These are phyloP conservation scores for Tricholoma bakamatsutake DNA, from an alignment of 768 basidiomycete genomes.

Conservation along the genomic window DNA sequence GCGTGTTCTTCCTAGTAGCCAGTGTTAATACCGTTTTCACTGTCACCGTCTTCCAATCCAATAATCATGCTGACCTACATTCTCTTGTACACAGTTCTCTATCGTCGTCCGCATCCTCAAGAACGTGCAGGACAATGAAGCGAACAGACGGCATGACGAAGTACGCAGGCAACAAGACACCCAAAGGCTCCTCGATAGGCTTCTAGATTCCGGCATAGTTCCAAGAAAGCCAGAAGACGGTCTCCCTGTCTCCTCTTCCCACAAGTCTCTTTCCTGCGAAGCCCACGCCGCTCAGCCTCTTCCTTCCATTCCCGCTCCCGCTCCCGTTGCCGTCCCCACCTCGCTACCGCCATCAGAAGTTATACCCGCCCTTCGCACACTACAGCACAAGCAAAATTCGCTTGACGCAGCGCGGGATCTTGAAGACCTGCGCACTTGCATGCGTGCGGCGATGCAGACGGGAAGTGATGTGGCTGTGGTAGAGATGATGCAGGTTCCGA, in stretches of 20 bases:
- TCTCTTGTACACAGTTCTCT: not conserved
- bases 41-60: not conserved
- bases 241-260: slow-evolving; percentile 7
- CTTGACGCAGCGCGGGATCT: slow-evolving; percentile 47
- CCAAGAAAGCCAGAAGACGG: not conserved
- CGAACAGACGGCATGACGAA: not conserved
- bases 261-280: not conserved
- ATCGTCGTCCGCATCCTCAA: not conserved
- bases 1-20: too few relatives aligned
- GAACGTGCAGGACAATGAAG: not conserved
- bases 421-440: slow-evolving; percentile 49
- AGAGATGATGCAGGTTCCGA: slow-evolving; percentile 51
- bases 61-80: too few relatives aligned
- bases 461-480: slow-evolving; percentile 64
- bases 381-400: slow-evolving; percentile 34
- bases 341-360: slow-evolving; percentile 10
- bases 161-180: not conserved
- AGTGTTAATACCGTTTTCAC: not conserved
- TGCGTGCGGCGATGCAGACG: slow-evolving; percentile 51
- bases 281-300: not conserved
- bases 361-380: slow-evolving; percentile 17
- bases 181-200: not conserved
- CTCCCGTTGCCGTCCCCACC: slow-evolving; percentile 2
- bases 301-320: not conserved
- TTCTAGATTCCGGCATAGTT: not conserved